These are phyloP conservation scores for Sporothrix phasma DNA, from an alignment of 2,329 filamentous ascomycete genomes.

Conservation along the genomic window DNA sequence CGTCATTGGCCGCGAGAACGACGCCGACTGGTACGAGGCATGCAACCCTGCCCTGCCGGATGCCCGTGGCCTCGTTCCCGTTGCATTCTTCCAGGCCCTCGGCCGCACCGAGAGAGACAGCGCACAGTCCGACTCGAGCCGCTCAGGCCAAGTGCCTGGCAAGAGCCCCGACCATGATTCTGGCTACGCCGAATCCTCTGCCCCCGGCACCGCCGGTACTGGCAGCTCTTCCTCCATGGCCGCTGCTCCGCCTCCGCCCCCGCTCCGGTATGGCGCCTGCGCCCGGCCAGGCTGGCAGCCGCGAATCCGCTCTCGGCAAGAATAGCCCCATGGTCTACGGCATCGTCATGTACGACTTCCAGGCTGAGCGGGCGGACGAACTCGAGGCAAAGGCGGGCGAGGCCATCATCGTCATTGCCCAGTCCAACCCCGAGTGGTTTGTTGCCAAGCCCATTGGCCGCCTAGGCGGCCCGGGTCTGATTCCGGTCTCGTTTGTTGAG, in stretches of 20 bases:
- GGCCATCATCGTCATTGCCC: constrained; percentile 95
- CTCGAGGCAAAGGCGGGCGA: constrained; percentile 90
- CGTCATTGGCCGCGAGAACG: constrained; percentile 91
- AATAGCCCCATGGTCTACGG: constrained; percentile 87
- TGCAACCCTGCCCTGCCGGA: constrained; percentile 86
- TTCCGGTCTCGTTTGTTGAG: constrained; percentile 94
- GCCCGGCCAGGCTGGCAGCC: constrained; percentile 31
- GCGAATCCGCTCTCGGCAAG: constrained; percentile 40
- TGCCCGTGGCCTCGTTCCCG: constrained; percentile 83
- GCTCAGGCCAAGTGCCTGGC: constrained; percentile 35
- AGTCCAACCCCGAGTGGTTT: constrained; percentile 98
- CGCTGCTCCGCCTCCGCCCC: constrained; percentile 17
- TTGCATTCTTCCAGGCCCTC: constrained; percentile 84
- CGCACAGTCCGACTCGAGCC: constrained; percentile 53
- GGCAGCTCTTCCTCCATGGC: constrained; percentile 8
- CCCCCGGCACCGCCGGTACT: constrained; percentile 14
- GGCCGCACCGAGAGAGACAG: constrained; percentile 90
- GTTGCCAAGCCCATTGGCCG: constrained; percentile 98
- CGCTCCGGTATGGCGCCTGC: constrained; percentile 23
- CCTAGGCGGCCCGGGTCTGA: constrained; percentile 87
- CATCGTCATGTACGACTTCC: constrained; percentile 93
- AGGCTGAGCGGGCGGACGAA: constrained; percentile 90
- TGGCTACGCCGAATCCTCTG: constrained; percentile 60
- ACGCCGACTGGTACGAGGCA: constrained; percentile 94
- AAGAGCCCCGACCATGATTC: constrained; percentile 77